These are phyloP conservation scores for Lactifluus subvellereus DNA, from an alignment of 768 basidiomycete species.

Conservation along the genomic window DNA sequence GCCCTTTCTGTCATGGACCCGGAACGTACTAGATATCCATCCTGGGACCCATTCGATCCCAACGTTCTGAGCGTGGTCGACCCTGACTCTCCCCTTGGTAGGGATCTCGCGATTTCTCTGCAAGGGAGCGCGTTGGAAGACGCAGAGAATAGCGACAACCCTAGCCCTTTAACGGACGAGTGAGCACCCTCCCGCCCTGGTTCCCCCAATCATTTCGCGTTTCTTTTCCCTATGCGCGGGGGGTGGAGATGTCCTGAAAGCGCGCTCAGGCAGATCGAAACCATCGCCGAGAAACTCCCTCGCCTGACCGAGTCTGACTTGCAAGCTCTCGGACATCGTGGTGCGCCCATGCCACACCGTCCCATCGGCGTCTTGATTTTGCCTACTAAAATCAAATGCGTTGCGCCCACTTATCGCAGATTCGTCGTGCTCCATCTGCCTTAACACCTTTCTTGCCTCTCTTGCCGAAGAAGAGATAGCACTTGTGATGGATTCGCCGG, in stretches of 20 bases:
- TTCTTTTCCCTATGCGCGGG: background rate
- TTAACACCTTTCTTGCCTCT: conserved; percentile 59
- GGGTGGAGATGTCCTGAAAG: background rate
- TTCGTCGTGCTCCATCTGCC: conserved; percentile 69
- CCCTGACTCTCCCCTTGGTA: background rate
- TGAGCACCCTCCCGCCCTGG: background rate
- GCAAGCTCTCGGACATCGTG: conserved; percentile 41
- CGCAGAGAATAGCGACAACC: background rate
- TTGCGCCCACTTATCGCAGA: conserved; percentile 37
- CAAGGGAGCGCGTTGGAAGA: background rate
- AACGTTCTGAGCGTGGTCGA: background rate
- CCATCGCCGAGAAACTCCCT: conserved; percentile 44
- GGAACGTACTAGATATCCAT: background rate
- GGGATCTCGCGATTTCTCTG: background rate
- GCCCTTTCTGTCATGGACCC: background rate
- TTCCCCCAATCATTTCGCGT: background rate
- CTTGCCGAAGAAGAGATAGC: conserved; percentile 73
- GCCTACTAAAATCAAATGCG: too few species aligned
- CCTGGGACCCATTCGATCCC: conserved; percentile 1
- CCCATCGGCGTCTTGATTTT: background rate
- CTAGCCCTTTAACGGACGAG: background rate
- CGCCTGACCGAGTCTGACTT: conserved; percentile 47
- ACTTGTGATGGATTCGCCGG: conserved; percentile 71
- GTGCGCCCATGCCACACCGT: conserved; percentile 27
- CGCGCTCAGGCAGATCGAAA: conserved; percentile 31